A percentile compares a stretch with the other conserved stretches of the same genome.
phyloP scores from a whole-genome alignment of 257 asterid genomes.

The Dorcoceras hygrometricum region DNA sequence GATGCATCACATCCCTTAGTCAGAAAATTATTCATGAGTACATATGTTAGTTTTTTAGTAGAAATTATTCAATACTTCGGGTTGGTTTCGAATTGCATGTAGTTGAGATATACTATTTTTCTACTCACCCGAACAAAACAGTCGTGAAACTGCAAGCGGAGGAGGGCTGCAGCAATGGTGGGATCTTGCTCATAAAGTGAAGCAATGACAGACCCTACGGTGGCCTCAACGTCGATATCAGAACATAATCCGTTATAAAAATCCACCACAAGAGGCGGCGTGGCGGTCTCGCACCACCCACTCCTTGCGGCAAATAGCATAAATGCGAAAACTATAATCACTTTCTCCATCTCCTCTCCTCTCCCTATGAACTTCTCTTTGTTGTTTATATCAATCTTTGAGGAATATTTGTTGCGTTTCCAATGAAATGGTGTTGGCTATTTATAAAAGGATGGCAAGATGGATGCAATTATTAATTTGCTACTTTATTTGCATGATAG shows the following conservation, averaged over 20 bases:
- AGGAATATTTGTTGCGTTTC: no score
- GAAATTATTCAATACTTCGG: no score
- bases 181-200: conserved; percentile 27
- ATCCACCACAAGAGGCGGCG: conserved; percentile 27
- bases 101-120: no score
- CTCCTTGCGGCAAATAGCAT: conserved; percentile 2
- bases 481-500: no score
- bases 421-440: no score
- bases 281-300: conserved; percentile 9
- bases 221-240: conserved; percentile 34
- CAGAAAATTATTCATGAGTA: no score
- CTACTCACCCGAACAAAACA: conserved; percentile 52
- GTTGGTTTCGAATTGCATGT: no score
- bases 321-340: conserved; percentile 13
- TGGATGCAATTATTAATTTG: no score
- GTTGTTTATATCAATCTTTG: no score
- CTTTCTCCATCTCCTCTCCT: not conserved
- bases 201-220: conserved; percentile 20
- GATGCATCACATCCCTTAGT: conserved; percentile 74
- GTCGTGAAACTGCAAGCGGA: conserved; percentile 63
- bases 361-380: no score
- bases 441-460: no score
- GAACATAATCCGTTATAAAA: conserved; percentile 44
- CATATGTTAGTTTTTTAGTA: no score
- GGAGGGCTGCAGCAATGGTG: conserved; percentile 44